Conservation (phyloP, 2,329 filamentous ascomycete species). For the Cladosporium cucumerinum region DNA sequence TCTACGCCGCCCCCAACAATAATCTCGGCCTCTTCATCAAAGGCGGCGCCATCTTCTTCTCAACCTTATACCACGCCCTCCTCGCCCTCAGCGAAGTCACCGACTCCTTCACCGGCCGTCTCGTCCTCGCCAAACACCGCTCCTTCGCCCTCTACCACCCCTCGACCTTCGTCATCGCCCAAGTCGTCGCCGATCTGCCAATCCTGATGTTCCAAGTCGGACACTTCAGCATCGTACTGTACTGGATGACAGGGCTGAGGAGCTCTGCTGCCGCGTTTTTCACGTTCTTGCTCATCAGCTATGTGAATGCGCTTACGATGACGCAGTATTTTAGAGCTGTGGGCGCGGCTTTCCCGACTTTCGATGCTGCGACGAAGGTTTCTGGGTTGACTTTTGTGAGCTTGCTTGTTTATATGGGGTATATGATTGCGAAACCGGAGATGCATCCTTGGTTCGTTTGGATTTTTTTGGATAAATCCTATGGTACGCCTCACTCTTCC, state of each 20-base stretch:
- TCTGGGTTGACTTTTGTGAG: slow-evolving; percentile 29
- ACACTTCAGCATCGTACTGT: slow-evolving; percentile 56
- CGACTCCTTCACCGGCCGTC: slow-evolving; percentile 45
- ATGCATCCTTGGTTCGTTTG: slow-evolving; percentile 22
- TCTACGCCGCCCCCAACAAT: slow-evolving; percentile 60
- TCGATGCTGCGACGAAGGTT: slow-evolving; percentile 31
- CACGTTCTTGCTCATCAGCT: slow-evolving; percentile 56
- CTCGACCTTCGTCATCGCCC: slow-evolving; percentile 47
- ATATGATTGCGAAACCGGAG: slow-evolving; percentile 33
- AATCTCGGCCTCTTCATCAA: slow-evolving; percentile 62
- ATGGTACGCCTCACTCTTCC: background rate
- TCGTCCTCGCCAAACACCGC: slow-evolving; percentile 46
- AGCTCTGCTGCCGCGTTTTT: slow-evolving; percentile 55
- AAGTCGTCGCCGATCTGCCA: slow-evolving; percentile 51
- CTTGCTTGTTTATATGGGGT: slow-evolving; percentile 6
- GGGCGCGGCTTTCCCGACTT: slow-evolving; percentile 32
- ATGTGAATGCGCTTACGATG: slow-evolving; percentile 46
- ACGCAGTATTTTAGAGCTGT: slow-evolving; percentile 44
- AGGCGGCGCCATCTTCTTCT: slow-evolving; percentile 62
- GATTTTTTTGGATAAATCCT: background rate
- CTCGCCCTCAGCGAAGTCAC: slow-evolving; percentile 65
- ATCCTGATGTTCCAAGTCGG: slow-evolving; percentile 58
- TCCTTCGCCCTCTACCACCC: slow-evolving; percentile 40
- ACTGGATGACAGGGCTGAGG: slow-evolving; percentile 62
- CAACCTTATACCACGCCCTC: slow-evolving; percentile 60